Conservation (phyloP, 352 stramenopile species). For the Phytopythium vexans region DNA sequence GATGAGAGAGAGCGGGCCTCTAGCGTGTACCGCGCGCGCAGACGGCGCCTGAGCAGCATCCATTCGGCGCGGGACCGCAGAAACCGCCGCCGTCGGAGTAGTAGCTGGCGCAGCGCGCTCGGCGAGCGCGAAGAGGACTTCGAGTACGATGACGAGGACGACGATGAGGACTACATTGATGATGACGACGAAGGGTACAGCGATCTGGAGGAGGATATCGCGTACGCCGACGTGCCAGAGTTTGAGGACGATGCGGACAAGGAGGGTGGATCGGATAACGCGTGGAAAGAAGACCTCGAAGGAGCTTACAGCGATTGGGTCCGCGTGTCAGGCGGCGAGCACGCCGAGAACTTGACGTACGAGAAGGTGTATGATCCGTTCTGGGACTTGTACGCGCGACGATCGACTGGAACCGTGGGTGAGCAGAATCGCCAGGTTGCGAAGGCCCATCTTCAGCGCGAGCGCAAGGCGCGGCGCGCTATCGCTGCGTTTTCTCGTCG, state of each 20-base stretch:
- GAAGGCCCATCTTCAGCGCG: not conserved
- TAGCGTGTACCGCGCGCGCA: no score
- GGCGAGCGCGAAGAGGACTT: no score
- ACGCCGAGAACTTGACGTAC: slow-evolving; percentile 11
- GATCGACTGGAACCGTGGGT: no score
- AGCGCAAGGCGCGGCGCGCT: slow-evolving; percentile 21
- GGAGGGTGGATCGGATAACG: no score
- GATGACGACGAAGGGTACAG: slow-evolving; percentile 20
- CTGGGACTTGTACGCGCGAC: slow-evolving; percentile 43
- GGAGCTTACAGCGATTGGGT: no score
- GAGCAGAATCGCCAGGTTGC: no score
- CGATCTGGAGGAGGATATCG: slow-evolving; percentile 28
- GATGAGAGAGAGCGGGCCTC: slow-evolving; percentile 3
- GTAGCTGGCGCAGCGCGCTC: slow-evolving; percentile 15
- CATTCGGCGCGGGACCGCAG: not conserved
- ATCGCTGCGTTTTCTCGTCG: slow-evolving; percentile 33
- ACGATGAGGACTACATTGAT: slow-evolving; percentile 24
- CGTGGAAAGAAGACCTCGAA: no score
- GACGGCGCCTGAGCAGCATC: no score
- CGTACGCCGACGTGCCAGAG: slow-evolving; percentile 22
- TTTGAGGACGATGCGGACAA: slow-evolving; percentile 21
- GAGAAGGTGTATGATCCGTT: slow-evolving; percentile 60
- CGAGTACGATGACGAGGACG: no score
- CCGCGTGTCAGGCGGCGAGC: no score
- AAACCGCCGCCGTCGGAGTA: slow-evolving; percentile 10